Evolutionary conservation across 352 stramenopile genomes (phyloP), one percentile per base, ranked within the genome.

Genomic region (Phytophthora lateralis): DNA sequence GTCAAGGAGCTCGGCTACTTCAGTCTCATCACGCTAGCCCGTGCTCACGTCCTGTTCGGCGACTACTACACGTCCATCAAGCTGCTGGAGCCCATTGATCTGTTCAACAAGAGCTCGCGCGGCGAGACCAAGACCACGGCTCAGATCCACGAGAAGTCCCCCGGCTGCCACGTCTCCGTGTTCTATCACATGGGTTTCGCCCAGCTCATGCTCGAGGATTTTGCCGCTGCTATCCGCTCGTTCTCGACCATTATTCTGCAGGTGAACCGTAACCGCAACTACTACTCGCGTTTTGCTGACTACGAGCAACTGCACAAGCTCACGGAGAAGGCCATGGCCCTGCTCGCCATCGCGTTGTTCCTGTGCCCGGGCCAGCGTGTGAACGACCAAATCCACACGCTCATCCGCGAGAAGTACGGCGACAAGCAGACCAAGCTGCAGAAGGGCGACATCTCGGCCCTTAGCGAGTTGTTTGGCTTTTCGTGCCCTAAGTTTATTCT

Each of bases 181-280:
- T 95, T 97, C 52, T 99, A 99, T 80, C 97, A 99, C 89, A 93
- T 98, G 55, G 97, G 97, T 21, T 97, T 99, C 35, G 88, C 90
- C 11, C 98, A 98, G 78, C 82, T 99, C 64, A 99, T 99, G 96
- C 80, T 99, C 43, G 85, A 97, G 69, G 90, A 98, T 56, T 98
- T 99, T 82, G 90, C 95, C 46, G 93, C 97, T 47, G 90, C 97
- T 12, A 90, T 93, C 50, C 85, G 82, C 48, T 94, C 87, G 43
- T 94, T 96, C 71, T 91, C 85, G 73, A 94, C 86, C 29, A 91
- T 96, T 74, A 90, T 97, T 49, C 60, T 96, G 42, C 83, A 97
- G 63, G 82, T 97, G 57, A 89, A 96, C 70, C 85, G 88, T 70
- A 93, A 80, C 69, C 85, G 83, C 50, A 96, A 88, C 64, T 97